These are phyloP conservation scores for Crithidia fasciculata DNA, from an alignment of 208 protist genomes.

Conservation along the genomic window DNA sequence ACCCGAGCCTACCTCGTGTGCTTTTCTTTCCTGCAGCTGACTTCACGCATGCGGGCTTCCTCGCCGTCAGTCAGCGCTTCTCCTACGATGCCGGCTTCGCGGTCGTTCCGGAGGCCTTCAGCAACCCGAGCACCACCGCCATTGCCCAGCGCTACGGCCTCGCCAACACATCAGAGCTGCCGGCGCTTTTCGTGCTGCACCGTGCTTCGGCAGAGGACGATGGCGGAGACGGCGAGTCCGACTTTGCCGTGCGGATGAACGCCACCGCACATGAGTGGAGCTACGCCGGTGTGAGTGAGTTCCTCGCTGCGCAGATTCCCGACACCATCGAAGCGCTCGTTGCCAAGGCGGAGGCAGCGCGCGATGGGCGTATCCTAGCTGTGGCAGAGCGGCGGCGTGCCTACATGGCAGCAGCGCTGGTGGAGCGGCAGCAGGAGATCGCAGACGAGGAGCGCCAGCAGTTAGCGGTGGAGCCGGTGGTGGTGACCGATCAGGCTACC, in stretches of 20 bases:
- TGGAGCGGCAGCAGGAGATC: conserved; percentile 25
- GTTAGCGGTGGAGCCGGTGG: conserved; percentile 12
- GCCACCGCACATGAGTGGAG: neutral
- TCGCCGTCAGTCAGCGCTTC: conserved; percentile 37
- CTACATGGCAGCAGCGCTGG: conserved; percentile 18
- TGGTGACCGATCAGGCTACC: conserved; percentile 19
- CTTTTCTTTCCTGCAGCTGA: conserved; percentile 45
- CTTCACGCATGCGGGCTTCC: conserved; percentile 33
- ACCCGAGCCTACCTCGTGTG: conserved; percentile 42
- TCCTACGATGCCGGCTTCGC: conserved; percentile 44
- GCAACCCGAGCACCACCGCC: neutral
- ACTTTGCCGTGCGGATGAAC: conserved; percentile 31
- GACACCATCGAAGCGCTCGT: conserved; percentile 14
- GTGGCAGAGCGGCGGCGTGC: conserved; percentile 15
- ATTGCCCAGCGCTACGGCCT: conserved; percentile 48
- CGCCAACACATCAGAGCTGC: conserved; percentile 23
- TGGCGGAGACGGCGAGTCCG: conserved; percentile 12
- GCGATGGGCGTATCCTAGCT: neutral
- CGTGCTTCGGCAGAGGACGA: conserved; percentile 10
- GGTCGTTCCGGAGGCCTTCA: conserved; percentile 45
- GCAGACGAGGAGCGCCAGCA: conserved; percentile 21
- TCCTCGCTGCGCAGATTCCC: conserved; percentile 20
- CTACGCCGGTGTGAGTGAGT: conserved; percentile 16
- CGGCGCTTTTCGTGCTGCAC: conserved; percentile 41
- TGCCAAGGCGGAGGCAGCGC: conserved; percentile 14